These are phyloP conservation scores for Eutrema heterophyllum DNA, from an alignment of 345 rosid genomes.

Conservation along the genomic window DNA sequence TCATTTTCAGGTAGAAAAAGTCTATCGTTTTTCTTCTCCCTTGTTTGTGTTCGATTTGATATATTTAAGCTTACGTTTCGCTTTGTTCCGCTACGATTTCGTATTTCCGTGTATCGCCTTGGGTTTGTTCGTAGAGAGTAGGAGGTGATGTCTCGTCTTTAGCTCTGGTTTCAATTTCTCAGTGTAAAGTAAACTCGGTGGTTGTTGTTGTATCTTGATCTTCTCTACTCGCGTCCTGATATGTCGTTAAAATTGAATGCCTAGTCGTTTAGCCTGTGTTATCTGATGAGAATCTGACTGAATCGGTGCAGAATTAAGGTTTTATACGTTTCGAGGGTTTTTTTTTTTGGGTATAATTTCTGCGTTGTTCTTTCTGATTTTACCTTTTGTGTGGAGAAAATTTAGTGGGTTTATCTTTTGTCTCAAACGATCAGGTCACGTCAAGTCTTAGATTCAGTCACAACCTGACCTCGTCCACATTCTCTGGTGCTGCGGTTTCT, in stretches of 20 bases:
- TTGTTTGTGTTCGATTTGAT: not conserved
- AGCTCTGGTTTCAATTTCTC: not conserved
- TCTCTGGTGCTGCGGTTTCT: slow-evolving; percentile 45
- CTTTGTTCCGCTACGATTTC: not conserved
- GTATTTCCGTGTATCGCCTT: not conserved
- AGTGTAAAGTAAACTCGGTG: not conserved
- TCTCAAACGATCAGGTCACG: slow-evolving; percentile 31
- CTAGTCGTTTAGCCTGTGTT: not conserved
- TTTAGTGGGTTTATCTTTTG: not conserved
- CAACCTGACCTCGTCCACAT: slow-evolving; percentile 33
- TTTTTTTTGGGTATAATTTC: not conserved
- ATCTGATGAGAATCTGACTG: not conserved
- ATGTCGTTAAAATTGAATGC: not conserved
- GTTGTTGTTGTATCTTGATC: not conserved
- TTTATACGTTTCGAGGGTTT: not conserved
- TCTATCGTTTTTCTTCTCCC: not conserved
- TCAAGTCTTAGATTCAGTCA: slow-evolving; percentile 35
- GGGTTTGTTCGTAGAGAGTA: not conserved
- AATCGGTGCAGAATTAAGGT: not conserved
- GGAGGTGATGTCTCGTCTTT: not conserved
- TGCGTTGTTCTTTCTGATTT: not conserved
- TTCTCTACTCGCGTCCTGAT: not conserved
- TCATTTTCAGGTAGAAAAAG: slow-evolving; percentile 43
- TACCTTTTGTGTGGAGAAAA: not conserved
- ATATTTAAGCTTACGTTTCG: not conserved